Percentiles rank a stretch among this genome's conserved stretches.
These are phyloP conservation scores for Fusarium praegraminearum DNA, from an alignment of 2,329 filamentous ascomycete genomes.

Conservation along the genomic window DNA sequence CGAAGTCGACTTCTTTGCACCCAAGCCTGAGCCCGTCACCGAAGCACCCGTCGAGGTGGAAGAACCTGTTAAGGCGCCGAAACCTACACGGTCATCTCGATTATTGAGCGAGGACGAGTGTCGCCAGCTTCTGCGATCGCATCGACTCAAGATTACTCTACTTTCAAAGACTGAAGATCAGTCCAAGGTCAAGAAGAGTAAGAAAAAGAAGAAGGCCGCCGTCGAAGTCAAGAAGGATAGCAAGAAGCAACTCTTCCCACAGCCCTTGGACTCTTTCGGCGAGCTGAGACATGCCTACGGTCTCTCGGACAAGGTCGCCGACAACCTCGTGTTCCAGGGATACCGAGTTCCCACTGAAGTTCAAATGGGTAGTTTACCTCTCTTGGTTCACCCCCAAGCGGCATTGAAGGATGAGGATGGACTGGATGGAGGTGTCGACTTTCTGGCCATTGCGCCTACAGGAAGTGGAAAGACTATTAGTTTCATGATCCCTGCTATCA, in stretches of 20 bases:
- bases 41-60: conserved; percentile 48
- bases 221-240: conserved; percentile 62
- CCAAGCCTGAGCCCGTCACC: conserved; percentile 54
- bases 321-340: conserved; percentile 86
- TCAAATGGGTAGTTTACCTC: conserved; percentile 85
- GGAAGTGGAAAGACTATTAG: conserved; percentile 97
- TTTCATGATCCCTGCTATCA: conserved; percentile 88
- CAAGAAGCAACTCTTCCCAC: conserved; percentile 77
- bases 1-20: conserved; percentile 71
- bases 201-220: conserved; percentile 65
- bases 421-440: conserved; percentile 68
- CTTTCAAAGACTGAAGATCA: conserved; percentile 66
- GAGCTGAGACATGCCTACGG: conserved; percentile 78
- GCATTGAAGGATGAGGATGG: conserved; percentile 59
- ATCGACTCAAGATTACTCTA: conserved; percentile 86
- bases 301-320: conserved; percentile 78
- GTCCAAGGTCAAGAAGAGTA: conserved; percentile 65
- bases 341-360: conserved; percentile 93
- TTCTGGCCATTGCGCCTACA: conserved; percentile 91
- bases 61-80: conserved; percentile 46
- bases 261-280: conserved; percentile 81
- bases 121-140: conserved; percentile 78
- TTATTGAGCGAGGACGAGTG: conserved; percentile 76
- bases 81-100: conserved; percentile 47
- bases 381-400: conserved; percentile 73